These are phyloP conservation scores for Gymnopilus junonius DNA, from an alignment of 768 basidiomycete genomes.

Conservation along the genomic window DNA sequence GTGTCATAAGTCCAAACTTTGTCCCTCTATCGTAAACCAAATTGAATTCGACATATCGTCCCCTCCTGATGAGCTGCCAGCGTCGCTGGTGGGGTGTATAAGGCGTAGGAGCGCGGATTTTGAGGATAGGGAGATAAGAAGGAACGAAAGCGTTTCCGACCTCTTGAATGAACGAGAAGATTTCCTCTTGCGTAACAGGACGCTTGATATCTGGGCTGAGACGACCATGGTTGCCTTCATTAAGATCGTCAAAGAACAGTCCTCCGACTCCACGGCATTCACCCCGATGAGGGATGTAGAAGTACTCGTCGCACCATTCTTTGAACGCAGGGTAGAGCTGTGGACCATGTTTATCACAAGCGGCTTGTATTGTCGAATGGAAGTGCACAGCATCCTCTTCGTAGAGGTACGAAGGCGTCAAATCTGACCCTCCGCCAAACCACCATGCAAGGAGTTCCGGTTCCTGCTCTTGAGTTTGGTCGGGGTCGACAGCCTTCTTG, in stretches of 20 bases:
- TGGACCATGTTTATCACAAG: constrained; percentile 74
- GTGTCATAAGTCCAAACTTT: constrained; percentile 84
- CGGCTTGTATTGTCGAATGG: constrained; percentile 75
- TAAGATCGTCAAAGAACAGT: constrained; percentile 95
- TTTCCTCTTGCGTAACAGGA: constrained; percentile 63
- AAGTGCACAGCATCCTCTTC: constrained; percentile 88
- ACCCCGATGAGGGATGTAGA: constrained; percentile 84
- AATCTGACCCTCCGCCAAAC: constrained; percentile 97
- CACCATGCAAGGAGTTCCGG: constrained; percentile 87
- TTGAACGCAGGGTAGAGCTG: constrained; percentile 82
- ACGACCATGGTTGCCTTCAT: constrained; percentile 65
- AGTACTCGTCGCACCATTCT: constrained; percentile 98
- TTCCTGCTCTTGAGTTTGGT: constrained; percentile 31
- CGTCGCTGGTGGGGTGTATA: constrained; percentile 72
- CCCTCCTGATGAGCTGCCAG: constrained; percentile 93
- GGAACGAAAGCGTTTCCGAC: constrained; percentile 85
- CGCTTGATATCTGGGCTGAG: constrained; percentile 47
- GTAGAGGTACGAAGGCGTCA: constrained; percentile 93
- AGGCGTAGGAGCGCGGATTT: constrained; percentile 55
- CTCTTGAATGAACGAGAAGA: constrained; percentile 75
- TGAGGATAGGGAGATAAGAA: constrained; percentile 88
- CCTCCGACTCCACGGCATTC: constrained; percentile 93
- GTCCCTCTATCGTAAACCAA: constrained; percentile 86
- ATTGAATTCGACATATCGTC: constrained; percentile 96
- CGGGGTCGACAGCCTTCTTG: constrained; percentile 17